Evolutionary conservation across 345 rosid species (phyloP), one percentile per base, ranked within the genome.

Genomic region (Salix exigua): DNA sequence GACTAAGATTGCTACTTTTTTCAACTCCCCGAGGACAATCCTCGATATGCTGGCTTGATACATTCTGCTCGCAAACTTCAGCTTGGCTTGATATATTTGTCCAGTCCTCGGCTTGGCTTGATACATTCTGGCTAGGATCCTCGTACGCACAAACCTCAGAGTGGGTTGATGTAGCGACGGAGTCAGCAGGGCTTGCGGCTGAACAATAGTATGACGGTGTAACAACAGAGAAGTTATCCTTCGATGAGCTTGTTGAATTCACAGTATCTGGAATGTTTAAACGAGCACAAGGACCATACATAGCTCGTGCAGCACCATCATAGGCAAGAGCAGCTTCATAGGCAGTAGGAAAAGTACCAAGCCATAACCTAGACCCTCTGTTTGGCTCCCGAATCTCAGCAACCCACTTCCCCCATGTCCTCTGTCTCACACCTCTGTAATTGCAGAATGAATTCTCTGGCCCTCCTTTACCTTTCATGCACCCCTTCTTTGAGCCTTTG

Each of bases 341-440:
- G 0, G 97, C 90, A 37, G 85, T 88, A 1, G 88, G 85, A 46
- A 88, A 94, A 33, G 97, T 94, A 42, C 98, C 98, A 0, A 94
- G 91, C 98, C 98, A 94, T 1, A 92, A 80, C 82, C 98, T 78
- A 16, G 55, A 77, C 65, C 92, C 92, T 11, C 85, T 44, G 26
- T 86, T 84, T 1, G 98, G 98, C 64, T 91, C 88, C 66, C 98
- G 83, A 61, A 94, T 94, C 83, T 92, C 97, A 1, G 98, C 91
- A n/a, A 92, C 97, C 97, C 98, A 94, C 79, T 91, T 92, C 0
- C 98, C 98, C 98, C 98, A 94, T 2, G 88, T 87, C 80, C 98
- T 87, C 80, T 94, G 98, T 79, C 98, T 86, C 44, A 92, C 97
- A 4, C 98, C 98, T 78, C 98, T 80, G 61, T 88, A 94, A 4